Conservation (phyloP, 352 stramenopile genomes). For the Globisporangium abappressorium region DNA sequence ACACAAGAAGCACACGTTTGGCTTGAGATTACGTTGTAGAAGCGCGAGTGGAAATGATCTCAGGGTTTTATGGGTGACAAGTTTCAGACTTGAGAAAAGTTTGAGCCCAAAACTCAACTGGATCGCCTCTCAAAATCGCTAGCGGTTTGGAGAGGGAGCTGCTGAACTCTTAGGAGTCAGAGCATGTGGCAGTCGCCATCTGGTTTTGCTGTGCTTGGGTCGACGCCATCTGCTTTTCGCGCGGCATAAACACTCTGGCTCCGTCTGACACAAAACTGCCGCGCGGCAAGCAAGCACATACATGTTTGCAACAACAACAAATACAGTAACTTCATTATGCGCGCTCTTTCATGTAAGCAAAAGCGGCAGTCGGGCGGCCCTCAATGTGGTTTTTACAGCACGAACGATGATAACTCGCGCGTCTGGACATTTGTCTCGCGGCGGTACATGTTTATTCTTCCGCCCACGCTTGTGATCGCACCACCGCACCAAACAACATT, state of each 20-base stretch:
- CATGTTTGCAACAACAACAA: neutral
- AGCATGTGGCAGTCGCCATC: neutral
- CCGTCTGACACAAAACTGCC: neutral
- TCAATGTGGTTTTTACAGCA: neutral
- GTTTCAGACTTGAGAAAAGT: neutral
- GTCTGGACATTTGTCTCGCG: neutral
- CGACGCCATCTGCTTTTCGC: neutral
- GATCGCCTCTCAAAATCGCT: neutral
- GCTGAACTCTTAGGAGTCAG: constrained; percentile 1
- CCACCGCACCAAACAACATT: neutral
- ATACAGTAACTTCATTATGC: neutral
- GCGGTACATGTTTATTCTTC: neutral
- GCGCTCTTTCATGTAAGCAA: neutral
- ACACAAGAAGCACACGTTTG: no score
- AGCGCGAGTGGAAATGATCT: neutral
- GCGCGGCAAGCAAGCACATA: neutral
- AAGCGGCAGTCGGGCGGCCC: neutral
- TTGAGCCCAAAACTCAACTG: neutral
- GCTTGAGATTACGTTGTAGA: no score
- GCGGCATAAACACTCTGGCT: neutral
- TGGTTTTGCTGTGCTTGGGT: neutral
- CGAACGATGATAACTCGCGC: neutral
- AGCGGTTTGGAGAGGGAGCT: neutral
- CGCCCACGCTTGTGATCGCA: neutral
- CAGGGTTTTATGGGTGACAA: neutral